Conservation (phyloP, 768 basidiomycete genomes). For the Suillus luteus region DNA sequence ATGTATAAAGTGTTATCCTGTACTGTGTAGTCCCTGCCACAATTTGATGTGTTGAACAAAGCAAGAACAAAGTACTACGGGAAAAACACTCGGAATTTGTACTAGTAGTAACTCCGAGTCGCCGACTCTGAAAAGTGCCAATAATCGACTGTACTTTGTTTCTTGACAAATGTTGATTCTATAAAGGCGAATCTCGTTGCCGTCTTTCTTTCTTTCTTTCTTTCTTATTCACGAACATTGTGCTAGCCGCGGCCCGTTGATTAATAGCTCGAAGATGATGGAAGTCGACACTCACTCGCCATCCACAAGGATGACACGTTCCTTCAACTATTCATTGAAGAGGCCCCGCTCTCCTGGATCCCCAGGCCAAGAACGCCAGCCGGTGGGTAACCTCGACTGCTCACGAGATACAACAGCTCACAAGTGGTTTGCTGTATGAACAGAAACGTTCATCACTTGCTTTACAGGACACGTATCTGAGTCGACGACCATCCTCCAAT, state of each 20-base stretch:
- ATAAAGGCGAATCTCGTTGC: conserved; percentile 2
- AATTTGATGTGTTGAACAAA: neutral
- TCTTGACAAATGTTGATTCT: neutral
- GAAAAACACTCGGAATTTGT: neutral
- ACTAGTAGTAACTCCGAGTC: conserved; percentile 3
- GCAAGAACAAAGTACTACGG: neutral
- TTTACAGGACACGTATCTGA: conserved; percentile 30
- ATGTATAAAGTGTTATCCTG: conserved; percentile 1
- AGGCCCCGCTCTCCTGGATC: conserved; percentile 63
- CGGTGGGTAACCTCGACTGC: conserved; percentile 40
- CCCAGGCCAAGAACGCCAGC: conserved; percentile 52
- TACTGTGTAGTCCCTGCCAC: neutral
- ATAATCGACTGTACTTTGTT: neutral
- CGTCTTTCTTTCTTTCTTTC: neutral
- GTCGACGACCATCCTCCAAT: conserved; percentile 34
- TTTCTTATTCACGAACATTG: neutral
- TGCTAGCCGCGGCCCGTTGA: neutral
- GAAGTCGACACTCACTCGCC: conserved; percentile 58
- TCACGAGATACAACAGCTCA: neutral
- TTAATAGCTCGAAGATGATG: conserved; percentile 36
- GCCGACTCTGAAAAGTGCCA: neutral
- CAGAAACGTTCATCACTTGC: conserved; percentile 64
- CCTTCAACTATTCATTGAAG: conserved; percentile 43
- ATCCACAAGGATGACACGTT: conserved; percentile 35
- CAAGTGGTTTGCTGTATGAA: conserved; percentile 2